These are phyloP conservation scores for Sarcocystis neurona DNA, from an alignment of 169 alveolate genomes.

Conservation along the genomic window DNA sequence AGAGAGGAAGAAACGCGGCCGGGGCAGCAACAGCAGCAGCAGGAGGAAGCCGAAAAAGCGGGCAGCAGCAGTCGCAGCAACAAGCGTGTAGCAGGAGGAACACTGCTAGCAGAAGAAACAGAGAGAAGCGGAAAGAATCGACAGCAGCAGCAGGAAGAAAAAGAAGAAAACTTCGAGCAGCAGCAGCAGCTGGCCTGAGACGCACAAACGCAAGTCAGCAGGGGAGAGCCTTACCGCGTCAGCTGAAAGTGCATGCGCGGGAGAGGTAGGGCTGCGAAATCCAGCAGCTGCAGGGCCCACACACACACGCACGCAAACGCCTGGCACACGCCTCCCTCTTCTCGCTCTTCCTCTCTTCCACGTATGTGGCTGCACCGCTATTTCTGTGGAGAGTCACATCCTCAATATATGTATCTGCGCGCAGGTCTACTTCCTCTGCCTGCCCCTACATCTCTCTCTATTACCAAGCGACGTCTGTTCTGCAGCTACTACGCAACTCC, in stretches of 20 bases:
- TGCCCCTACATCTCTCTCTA: no score
- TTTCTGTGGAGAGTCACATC: no score
- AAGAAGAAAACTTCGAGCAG: neutral
- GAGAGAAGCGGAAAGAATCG: neutral
- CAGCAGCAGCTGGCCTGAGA: neutral
- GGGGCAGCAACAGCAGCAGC: neutral
- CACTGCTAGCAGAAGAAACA: neutral
- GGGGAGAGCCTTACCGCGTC: no score
- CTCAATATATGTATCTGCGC: no score
- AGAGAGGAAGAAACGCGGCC: neutral
- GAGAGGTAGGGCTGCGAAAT: no score
- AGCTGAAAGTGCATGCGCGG: no score
- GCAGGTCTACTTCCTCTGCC: no score
- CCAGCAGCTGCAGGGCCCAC: no score
- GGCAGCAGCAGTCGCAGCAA: neutral
- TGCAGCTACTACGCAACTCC: no score
- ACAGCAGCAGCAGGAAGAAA: neutral
- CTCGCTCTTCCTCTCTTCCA: no score
- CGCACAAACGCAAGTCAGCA: neutral
- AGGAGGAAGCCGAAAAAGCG: neutral
- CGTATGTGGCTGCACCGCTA: no score
- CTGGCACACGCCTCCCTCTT: neutral
- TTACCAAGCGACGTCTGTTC: no score
- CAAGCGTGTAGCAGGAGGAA: neutral
- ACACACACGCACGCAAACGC: neutral